Percentiles rank a stretch among this genome's conserved stretches.
Evolutionary conservation across 2,329 filamentous ascomycete genomes (phyloP).

Genomic region (Kalmusia sp.): DNA sequence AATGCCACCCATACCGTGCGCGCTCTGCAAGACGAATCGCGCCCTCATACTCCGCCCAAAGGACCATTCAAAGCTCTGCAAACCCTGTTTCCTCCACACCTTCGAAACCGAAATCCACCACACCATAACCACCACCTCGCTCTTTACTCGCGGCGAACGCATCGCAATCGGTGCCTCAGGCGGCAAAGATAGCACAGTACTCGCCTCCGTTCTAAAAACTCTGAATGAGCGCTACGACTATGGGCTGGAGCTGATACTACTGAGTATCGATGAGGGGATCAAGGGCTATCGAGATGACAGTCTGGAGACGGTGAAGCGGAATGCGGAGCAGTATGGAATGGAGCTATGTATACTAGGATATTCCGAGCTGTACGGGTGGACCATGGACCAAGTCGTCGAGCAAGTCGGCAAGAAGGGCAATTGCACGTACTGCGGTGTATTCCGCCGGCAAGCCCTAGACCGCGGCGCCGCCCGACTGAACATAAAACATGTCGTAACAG

Average conservation of each 20-base stretch:
- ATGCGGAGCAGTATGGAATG: constrained; percentile 90
- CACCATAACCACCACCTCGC: constrained; percentile 80
- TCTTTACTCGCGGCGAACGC: constrained; percentile 84
- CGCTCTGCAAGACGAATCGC: constrained; percentile 75
- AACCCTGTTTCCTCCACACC: constrained; percentile 80
- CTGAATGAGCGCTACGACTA: constrained; percentile 91
- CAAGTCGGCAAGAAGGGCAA: constrained; percentile 98
- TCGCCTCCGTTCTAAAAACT: constrained; percentile 93
- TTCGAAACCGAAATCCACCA: constrained; percentile 96
- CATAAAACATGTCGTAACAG: constrained; percentile 93
- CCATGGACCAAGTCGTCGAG: constrained; percentile 98
- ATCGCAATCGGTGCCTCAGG: constrained; percentile 96
- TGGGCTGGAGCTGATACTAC: constrained; percentile 80
- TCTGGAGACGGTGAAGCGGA: constrained; percentile 93
- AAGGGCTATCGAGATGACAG: constrained; percentile 96
- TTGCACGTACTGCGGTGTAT: constrained; percentile 98
- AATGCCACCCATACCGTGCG: constrained; percentile 82
- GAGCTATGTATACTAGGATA: constrained; percentile 92
- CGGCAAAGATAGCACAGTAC: constrained; percentile 95
- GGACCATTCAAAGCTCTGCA: constrained; percentile 93
- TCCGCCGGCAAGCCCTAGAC: constrained; percentile 91
- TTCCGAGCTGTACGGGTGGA: constrained; percentile 95
- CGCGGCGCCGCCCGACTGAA: constrained; percentile 85
- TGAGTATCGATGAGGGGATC: constrained; percentile 97
- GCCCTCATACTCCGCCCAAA: constrained; percentile 94